Evolutionary conservation across 139 green algal species (phyloP).

Genomic region (Monoraphidium neglectum): DNA sequence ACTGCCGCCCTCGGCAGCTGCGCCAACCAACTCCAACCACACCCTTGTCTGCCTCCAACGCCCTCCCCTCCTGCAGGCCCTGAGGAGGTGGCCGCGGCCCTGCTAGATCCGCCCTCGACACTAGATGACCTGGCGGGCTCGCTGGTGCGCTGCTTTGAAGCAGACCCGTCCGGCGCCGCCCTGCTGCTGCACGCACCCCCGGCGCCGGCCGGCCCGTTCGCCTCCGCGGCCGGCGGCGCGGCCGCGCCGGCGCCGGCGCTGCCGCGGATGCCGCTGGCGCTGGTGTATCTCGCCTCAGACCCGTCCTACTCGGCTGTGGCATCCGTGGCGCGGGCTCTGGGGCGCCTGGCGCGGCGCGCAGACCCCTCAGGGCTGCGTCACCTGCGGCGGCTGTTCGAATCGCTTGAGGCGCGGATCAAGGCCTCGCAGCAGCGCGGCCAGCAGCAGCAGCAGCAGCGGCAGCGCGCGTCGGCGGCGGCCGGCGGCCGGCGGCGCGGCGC

Average conservation of each 20-base stretch:
- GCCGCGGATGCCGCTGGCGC: conserved; percentile 67
- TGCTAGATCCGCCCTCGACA: conserved; percentile 45
- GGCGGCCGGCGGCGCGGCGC: no score
- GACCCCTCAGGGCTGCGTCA: background rate
- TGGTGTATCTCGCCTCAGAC: conserved; percentile 46
- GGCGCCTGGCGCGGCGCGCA: conserved; percentile 26
- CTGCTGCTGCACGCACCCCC: conserved; percentile 23
- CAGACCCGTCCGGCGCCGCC: conserved; percentile 37
- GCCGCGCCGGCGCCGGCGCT: conserved; percentile 35
- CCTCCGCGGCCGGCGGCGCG: background rate
- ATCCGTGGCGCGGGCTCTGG: conserved; percentile 41
- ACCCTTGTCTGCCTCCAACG: background rate
- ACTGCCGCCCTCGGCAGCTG: background rate
- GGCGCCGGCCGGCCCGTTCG: background rate
- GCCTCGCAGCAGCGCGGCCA: background rate
- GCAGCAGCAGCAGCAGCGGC: conserved; percentile 9
- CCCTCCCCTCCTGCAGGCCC: conserved; percentile 31
- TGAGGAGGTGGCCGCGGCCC: conserved; percentile 1
- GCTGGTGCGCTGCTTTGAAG: conserved; percentile 53
- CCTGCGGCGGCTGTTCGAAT: background rate
- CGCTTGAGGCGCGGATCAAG: background rate
- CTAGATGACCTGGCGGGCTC: conserved; percentile 25
- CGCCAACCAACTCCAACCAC: background rate
- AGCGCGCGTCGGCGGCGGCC: background rate
- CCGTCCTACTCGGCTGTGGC: conserved; percentile 63